Conservation (phyloP, 306 rosid species). For the Cucurbita argyrosperma region DNA sequence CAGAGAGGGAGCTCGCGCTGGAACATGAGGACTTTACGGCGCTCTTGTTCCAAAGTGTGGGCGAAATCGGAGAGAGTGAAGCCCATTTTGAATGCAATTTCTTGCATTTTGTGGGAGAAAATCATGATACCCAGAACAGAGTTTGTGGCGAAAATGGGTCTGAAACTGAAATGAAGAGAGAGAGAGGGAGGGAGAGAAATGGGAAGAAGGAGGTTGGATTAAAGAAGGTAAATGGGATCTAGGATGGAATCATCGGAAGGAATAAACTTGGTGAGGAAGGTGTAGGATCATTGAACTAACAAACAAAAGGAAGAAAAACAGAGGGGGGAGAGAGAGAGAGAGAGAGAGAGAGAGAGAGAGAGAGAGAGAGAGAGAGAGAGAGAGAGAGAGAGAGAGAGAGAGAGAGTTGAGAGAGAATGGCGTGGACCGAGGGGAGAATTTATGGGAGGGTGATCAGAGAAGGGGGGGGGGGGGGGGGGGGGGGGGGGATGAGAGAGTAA, state of each 20-base stretch:
- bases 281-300: background rate
- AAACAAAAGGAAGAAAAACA: background rate
- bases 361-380: background rate
- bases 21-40: slow-evolving; percentile 54
- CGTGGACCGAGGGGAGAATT: background rate
- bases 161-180: slow-evolving; percentile 3
- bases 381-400: background rate
- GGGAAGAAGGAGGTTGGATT: background rate
- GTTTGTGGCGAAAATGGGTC: background rate
- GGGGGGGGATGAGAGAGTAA: background rate
- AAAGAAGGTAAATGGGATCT: slow-evolving; percentile 46
- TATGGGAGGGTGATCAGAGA: background rate
- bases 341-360: too few relatives aligned
- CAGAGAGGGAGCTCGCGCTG: slow-evolving; percentile 74
- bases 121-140: background rate
- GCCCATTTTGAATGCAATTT: slow-evolving; percentile 20
- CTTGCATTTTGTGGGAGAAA: slow-evolving; percentile 35
- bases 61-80: slow-evolving; percentile 35
- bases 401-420: background rate
- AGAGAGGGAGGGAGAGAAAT: slow-evolving; percentile 14
- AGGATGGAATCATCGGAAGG: slow-evolving; percentile 45
- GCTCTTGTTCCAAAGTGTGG: slow-evolving; percentile 50
- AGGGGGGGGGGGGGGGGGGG: background rate
- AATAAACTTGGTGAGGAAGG: slow-evolving; percentile 38
- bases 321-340: background rate